Evolutionary conservation across 148 eudicot species (phyloP).

Genomic region (Arctostaphylos glauca): DNA sequence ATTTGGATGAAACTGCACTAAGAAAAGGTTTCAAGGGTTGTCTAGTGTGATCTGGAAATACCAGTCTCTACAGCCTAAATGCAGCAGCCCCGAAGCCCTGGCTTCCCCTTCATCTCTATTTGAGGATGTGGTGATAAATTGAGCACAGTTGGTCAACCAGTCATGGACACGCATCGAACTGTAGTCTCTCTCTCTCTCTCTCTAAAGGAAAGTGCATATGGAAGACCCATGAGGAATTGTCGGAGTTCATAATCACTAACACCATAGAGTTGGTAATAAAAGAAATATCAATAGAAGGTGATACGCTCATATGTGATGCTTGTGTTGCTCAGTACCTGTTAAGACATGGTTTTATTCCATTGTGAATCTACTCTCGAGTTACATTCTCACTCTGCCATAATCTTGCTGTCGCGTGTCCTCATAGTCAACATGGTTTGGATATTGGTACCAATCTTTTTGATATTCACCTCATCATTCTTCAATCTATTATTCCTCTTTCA

Average conservation of each 20-base stretch:
- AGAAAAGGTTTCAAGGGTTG: constrained; percentile 91
- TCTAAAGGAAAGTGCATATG: not conserved
- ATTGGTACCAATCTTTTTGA: no score
- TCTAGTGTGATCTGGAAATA: constrained; percentile 31
- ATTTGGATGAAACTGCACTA: constrained; percentile 73
- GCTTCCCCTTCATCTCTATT: not conserved
- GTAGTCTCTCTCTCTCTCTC: not conserved
- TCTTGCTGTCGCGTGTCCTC: not conserved
- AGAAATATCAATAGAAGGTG: not conserved
- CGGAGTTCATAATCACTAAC: no score
- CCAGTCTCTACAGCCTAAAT: not conserved
- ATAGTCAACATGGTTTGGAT: not conserved
- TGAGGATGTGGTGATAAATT: not conserved
- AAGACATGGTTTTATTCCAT: not conserved
- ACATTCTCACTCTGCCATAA: not conserved
- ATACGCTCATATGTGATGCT: not conserved
- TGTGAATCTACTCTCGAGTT: not conserved
- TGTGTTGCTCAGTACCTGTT: not conserved
- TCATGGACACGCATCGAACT: not conserved
- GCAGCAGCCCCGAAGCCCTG: not conserved
- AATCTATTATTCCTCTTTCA: no score
- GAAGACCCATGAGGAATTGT: no score
- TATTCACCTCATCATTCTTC: no score
- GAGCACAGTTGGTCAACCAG: not conserved
- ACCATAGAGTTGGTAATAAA: no score